A percentile compares a stretch with the other conserved stretches of the same genome.
phyloP scores from a whole-genome alignment of 345 rosid species.

The Ceriops tagal region DNA sequence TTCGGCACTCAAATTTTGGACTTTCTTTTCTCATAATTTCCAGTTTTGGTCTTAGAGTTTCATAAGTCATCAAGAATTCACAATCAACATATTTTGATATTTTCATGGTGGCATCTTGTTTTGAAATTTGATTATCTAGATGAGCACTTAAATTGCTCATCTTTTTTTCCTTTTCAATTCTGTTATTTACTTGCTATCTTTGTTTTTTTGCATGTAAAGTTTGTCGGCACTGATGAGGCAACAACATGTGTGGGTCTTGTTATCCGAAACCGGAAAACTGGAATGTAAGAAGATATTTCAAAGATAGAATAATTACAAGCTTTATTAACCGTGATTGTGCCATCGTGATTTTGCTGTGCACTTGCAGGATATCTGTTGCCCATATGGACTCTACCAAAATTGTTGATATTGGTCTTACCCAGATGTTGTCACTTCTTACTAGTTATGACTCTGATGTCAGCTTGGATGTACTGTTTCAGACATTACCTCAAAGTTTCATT shows the following conservation, averaged over 20 bases:
- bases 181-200: not conserved
- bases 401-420: constrained; percentile 64
- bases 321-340: not conserved
- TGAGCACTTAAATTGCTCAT: too few species aligned
- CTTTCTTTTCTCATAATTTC: too few species aligned
- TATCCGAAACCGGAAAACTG: constrained; percentile 59
- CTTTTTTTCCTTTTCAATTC: not conserved
- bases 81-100: too few species aligned
- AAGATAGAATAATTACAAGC: not conserved
- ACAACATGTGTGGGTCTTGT: constrained; percentile 82
- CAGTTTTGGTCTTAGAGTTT: too few species aligned
- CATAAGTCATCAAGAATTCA: too few species aligned
- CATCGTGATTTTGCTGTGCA: constrained; percentile 5
- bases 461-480: constrained; percentile 56
- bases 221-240: constrained; percentile 82
- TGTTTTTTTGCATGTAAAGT: constrained; percentile 33
- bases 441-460: constrained; percentile 35
- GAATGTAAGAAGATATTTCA: constrained; percentile 52
- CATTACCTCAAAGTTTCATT: not conserved
- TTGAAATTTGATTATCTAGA: too few species aligned
- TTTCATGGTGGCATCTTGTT: too few species aligned
- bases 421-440: constrained; percentile 58
- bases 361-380: constrained; percentile 76
- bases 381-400: constrained; percentile 66
- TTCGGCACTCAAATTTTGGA: too few species aligned